Conservation (phyloP, 371 early-diverging fungal species). For the Mortierella sp. region DNA sequence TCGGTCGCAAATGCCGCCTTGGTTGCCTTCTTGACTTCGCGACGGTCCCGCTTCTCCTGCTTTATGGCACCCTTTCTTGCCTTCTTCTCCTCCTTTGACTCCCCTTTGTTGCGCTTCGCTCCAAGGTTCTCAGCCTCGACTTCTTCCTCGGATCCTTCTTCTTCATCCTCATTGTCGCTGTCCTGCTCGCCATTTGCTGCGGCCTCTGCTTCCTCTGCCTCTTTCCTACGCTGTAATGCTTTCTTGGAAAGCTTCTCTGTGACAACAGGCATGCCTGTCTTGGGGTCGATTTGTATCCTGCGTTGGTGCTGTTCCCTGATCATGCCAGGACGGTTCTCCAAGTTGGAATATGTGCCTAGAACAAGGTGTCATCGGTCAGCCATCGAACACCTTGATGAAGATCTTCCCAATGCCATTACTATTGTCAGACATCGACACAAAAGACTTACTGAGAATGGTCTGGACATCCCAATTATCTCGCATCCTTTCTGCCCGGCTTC, state of each 20-base stretch:
- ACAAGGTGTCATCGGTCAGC: no score
- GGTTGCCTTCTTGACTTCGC: constrained; percentile 79
- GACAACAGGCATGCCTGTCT: constrained; percentile 73
- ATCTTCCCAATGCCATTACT: no score
- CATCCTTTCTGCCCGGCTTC: constrained; percentile 62
- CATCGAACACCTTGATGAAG: no score
- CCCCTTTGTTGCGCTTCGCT: constrained; percentile 74
- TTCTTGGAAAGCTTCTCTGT: constrained; percentile 58
- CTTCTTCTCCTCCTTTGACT: constrained; percentile 91
- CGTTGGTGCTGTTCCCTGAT: constrained; percentile 67
- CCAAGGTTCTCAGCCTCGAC: constrained; percentile 63
- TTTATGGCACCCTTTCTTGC: constrained; percentile 87
- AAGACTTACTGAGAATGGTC: constrained; percentile 68
- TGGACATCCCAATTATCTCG: constrained; percentile 84
- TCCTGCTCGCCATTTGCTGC: constrained; percentile 31
- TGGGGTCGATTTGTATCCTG: constrained; percentile 68
- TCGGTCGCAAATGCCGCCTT: constrained; percentile 79
- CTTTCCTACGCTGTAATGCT: constrained; percentile 53
- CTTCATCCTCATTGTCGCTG: constrained; percentile 29
- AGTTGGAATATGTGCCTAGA: constrained; percentile 78
- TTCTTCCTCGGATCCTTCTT: constrained; percentile 61
- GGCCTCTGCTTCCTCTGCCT: constrained; percentile 39
- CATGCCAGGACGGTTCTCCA: constrained; percentile 83
- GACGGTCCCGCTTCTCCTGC: constrained; percentile 78
- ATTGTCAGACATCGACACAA: neutral